phyloP scores from a whole-genome alignment of 73 alveolate species.

The Stentor coeruleus region DNA sequence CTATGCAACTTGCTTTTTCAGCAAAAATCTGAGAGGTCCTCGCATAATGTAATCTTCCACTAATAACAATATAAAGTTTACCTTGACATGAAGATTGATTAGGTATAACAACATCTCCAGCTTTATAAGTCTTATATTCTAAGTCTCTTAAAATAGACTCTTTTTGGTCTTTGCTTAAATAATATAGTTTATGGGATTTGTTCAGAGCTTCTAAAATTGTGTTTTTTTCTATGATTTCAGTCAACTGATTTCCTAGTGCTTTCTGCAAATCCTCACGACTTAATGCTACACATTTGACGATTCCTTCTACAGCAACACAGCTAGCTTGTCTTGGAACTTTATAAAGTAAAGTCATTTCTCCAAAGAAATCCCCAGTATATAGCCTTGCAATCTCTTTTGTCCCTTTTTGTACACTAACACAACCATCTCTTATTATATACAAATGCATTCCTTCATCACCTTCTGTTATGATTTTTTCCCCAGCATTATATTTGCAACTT shows the following conservation, averaged over 20 bases:
- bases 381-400: slow-evolving; percentile 46
- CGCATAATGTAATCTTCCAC: slow-evolving; percentile 18
- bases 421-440: slow-evolving; percentile 67
- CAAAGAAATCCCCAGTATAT: slow-evolving; percentile 50
- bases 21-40: background rate
- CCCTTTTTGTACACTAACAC: slow-evolving; percentile 51
- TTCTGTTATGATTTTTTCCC: slow-evolving; percentile 60
- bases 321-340: slow-evolving; percentile 56
- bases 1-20: slow-evolving; percentile 22
- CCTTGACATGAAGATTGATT: background rate
- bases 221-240: slow-evolving; percentile 3
- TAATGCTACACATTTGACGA: slow-evolving; percentile 23
- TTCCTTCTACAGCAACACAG: slow-evolving; percentile 40
- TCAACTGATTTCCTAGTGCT: slow-evolving; percentile 26
- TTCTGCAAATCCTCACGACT: slow-evolving; percentile 16
- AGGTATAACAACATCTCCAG: slow-evolving; percentile 25
- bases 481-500: slow-evolving; percentile 34
- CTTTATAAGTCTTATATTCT: background rate
- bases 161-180: slow-evolving; percentile 11
- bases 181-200: background rate
- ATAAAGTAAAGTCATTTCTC: slow-evolving; percentile 40
- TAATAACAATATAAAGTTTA: slow-evolving; percentile 4
- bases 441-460: slow-evolving; percentile 80
- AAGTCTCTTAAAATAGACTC: slow-evolving; percentile 24
- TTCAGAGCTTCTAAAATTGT: slow-evolving; percentile 8